phyloP scores from a whole-genome alignment of 1,139 yeast species.

The Geotrichum klebahnii region DNA sequence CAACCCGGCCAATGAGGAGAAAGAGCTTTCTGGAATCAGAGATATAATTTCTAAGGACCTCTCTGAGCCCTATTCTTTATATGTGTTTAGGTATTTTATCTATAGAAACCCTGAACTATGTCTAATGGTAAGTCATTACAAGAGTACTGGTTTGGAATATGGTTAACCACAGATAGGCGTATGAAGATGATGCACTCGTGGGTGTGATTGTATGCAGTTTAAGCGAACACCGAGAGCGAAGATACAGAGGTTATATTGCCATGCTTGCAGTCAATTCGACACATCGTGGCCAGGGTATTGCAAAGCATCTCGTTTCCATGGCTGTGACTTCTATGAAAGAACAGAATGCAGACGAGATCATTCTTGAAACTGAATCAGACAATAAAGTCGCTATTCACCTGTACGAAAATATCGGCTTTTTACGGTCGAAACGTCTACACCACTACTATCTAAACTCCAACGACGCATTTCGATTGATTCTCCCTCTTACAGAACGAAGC shows the following conservation, averaged over 20 bases:
- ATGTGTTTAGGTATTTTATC: conserved; percentile 64
- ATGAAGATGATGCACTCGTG: conserved; percentile 43
- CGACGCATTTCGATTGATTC: conserved; percentile 80
- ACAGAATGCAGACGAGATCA: conserved; percentile 73
- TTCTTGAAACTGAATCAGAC: conserved; percentile 85
- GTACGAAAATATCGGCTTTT: conserved; percentile 83
- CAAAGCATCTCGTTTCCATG: conserved; percentile 60
- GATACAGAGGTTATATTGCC: conserved; percentile 86
- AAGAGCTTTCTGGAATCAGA: conserved; percentile 39
- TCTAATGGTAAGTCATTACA: conserved; percentile 42
- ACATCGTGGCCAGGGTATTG: conserved; percentile 76
- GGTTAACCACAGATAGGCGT: conserved; percentile 26
- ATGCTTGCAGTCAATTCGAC: conserved; percentile 81
- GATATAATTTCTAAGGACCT: conserved; percentile 55
- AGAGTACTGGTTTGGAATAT: neutral
- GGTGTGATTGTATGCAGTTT: conserved; percentile 85
- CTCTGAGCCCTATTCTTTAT: conserved; percentile 70
- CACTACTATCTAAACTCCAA: conserved; percentile 87
- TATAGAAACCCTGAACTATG: conserved; percentile 68
- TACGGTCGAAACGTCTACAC: conserved; percentile 73
- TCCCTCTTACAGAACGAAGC: conserved; percentile 57
- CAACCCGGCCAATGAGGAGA: conserved; percentile 33
- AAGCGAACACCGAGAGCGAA: conserved; percentile 64
- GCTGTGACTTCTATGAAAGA: conserved; percentile 65
- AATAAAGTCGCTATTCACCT: conserved; percentile 71